These are phyloP conservation scores for Botrytis sinoallii DNA, from an alignment of 2,329 filamentous ascomycete genomes.

Conservation along the genomic window DNA sequence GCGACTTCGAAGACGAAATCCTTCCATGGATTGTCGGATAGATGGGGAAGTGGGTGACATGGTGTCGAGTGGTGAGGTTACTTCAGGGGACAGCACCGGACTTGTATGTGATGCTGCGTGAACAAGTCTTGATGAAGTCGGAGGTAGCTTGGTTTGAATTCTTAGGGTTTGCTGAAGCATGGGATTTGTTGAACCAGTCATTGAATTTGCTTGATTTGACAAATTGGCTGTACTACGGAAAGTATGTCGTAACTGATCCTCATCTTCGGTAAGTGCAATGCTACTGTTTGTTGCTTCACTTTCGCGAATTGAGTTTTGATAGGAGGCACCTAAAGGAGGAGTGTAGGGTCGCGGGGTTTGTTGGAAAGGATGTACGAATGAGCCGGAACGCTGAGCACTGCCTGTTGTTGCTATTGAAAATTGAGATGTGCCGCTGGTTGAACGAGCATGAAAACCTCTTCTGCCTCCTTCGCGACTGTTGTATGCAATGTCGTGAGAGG, in stretches of 20 bases:
- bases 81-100: conserved; percentile 27
- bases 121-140: conserved; percentile 31
- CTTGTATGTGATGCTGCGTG: conserved; percentile 33
- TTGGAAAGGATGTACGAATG: conserved; percentile 63
- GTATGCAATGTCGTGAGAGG: conserved; percentile 33
- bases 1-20: conserved; percentile 58
- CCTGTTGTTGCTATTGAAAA: conserved; percentile 53
- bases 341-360: conserved; percentile 61
- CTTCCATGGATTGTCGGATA: conserved; percentile 58
- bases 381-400: conserved; percentile 43
- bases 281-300: conserved; percentile 50
- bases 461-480: conserved; percentile 24
- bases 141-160: conserved; percentile 32
- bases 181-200: conserved; percentile 26
- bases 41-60: conserved; percentile 46
- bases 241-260: conserved; percentile 30
- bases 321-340: conserved; percentile 50
- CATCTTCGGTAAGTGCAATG: conserved; percentile 35
- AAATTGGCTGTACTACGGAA: conserved; percentile 33
- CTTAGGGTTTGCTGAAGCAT: conserved; percentile 28
- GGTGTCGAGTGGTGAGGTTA: conserved; percentile 25
- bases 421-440: conserved; percentile 54
- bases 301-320: conserved; percentile 52
- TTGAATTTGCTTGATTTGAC: conserved; percentile 27
- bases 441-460: conserved; percentile 49